phyloP scores from a whole-genome alignment of 2,329 filamentous ascomycete species.

The Xenoacremonium recifei region DNA sequence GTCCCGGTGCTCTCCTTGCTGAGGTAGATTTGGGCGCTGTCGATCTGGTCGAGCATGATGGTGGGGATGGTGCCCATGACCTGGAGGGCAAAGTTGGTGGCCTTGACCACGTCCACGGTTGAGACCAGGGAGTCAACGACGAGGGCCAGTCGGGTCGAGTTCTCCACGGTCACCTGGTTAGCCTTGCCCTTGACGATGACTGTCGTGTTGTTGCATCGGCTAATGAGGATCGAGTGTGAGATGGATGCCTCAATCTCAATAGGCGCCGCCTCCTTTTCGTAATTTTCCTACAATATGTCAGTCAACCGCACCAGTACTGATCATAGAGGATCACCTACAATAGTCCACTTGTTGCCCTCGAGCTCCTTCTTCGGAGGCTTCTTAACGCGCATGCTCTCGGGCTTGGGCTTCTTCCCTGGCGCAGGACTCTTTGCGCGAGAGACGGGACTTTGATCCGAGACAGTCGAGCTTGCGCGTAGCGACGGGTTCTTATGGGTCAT shows the following conservation, averaged over 20 bases:
- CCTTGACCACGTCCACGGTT: conserved; percentile 93
- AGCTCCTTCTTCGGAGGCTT: conserved; percentile 78
- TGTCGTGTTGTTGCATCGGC: conserved; percentile 86
- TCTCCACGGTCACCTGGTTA: conserved; percentile 95
- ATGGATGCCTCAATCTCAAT: conserved; percentile 80
- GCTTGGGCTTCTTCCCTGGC: conserved; percentile 84
- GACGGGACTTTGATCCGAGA: conserved; percentile 57
- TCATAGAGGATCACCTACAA: conserved; percentile 51
- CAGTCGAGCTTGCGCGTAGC: conserved; percentile 70
- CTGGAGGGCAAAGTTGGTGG: conserved; percentile 90
- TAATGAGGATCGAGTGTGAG: conserved; percentile 87
- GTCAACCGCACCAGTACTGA: conserved; percentile 1
- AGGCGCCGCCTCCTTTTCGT: conserved; percentile 69
- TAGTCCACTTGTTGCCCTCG: conserved; percentile 89
- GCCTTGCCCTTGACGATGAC: conserved; percentile 89
- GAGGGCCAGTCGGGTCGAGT: conserved; percentile 78
- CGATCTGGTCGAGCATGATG: conserved; percentile 87
- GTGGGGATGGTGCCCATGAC: conserved; percentile 84
- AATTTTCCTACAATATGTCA: conserved; percentile 69
- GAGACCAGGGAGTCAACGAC: conserved; percentile 88
- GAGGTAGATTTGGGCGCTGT: conserved; percentile 85
- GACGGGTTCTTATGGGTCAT: conserved; percentile 99
- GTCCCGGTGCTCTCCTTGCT: conserved; percentile 74
- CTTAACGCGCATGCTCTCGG: conserved; percentile 79
- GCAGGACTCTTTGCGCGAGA: conserved; percentile 78